Evolutionary conservation across 139 green algal genomes (phyloP), one percentile per base, ranked within the genome.

Genomic region (Asterochloris erici): DNA sequence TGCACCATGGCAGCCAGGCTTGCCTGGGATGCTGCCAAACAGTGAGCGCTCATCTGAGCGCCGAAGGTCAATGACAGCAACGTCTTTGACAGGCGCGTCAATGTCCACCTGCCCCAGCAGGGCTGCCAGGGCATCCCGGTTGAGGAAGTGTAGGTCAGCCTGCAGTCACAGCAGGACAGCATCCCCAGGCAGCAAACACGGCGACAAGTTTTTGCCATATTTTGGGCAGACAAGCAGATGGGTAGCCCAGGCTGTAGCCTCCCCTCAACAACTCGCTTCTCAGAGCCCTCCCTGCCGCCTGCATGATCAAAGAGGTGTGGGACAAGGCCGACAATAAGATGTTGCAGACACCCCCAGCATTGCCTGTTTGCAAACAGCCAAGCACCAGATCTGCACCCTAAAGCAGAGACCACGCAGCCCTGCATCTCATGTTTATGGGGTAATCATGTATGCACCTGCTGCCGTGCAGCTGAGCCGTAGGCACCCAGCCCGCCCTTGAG

Each of bases 21-120:
- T n/a, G 27, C 90, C 89, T 11, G 82, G 85, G 63, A 96, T 95
- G 26, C 80, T 73, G 14, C 93, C 93, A 77, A 92, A 96, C 38
- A 96, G 86, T 14, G 87, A 76, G 21, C 93, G 86, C 86, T 96
- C 93, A 73, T 96, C 93, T 66, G 90, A 87, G 14, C 93, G 83
- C 68, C 93, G 83, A 69, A 96, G 79, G 83, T 96, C 93, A 71
- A 23, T 71, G 19, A 26, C 66, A 9, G 19, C 66, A 21, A 71
- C 2, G 66, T 21, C 19, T 23, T 23, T 71, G 66, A 21, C 17
- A 9, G 19, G 17, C 19, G 21, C 10, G 66, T 26, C 21, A 9
- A 21, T 71, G 66, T 71, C 17, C 66, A 71, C 21, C 2, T 71
- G 66, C 66, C 21, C 19, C 66, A 71, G 17, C 19, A 71, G 66